Conservation (phyloP, 2,329 filamentous ascomycete species). For the Ampelomyces quisqualis region DNA sequence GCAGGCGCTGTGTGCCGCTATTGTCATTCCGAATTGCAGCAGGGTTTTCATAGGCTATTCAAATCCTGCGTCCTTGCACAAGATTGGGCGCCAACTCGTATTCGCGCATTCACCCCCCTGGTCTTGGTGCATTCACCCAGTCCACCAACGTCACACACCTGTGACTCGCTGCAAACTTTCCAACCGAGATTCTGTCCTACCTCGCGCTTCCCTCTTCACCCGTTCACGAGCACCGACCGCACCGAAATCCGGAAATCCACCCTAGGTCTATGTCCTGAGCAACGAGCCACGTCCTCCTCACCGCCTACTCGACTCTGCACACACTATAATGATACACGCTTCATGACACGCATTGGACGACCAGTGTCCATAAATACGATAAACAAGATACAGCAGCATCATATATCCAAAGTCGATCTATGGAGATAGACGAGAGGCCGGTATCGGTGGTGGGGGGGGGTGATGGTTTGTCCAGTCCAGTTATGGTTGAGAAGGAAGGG, state of each 20-base stretch:
- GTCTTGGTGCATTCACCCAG: constrained; percentile 24
- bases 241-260: no score
- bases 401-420: constrained; percentile 14
- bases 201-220: not conserved
- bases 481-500: constrained; percentile 22
- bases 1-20: constrained; percentile 17
- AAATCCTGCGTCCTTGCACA: constrained; percentile 22
- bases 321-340: constrained; percentile 22
- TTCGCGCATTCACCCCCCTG: constrained; percentile 24
- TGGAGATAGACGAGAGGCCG: constrained; percentile 37
- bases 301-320: constrained; percentile 31
- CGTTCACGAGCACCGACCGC: constrained; percentile 15
- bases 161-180: constrained; percentile 20
- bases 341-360: constrained; percentile 17
- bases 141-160: constrained; percentile 21
- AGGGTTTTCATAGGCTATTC: constrained; percentile 31
- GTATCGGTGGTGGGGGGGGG: constrained; percentile 37
- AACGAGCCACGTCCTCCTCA: constrained; percentile 29
- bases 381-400: constrained; percentile 7
- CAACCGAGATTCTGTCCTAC: not conserved
- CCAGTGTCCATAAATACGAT: constrained; percentile 6
- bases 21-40: constrained; percentile 15
- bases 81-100: constrained; percentile 30
- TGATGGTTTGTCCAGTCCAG: constrained; percentile 21
- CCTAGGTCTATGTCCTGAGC: constrained; percentile 25